These are phyloP conservation scores for Cyclospora cayetanensis DNA, from an alignment of 169 alveolate genomes.

Conservation along the genomic window DNA sequence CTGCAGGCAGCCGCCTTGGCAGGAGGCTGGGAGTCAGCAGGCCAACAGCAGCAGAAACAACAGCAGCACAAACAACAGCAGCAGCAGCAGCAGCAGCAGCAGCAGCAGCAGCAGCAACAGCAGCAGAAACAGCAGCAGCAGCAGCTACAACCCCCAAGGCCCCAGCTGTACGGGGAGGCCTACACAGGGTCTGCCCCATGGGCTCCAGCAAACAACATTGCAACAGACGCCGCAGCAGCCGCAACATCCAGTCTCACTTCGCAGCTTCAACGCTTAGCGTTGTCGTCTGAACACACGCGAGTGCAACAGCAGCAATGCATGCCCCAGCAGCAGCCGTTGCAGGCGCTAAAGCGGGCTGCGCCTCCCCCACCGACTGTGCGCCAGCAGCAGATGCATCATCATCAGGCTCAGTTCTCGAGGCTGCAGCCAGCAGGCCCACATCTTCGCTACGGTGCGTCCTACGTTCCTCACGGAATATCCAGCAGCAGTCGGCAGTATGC, in stretches of 20 bases:
- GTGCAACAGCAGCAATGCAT: constrained; percentile 14
- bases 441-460: no score
- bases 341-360: background rate
- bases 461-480: background rate
- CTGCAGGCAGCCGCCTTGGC: constrained; percentile 14
- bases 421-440: background rate
- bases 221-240: background rate
- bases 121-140: no score
- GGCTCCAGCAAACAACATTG: background rate
- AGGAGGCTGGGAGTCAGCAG: background rate
- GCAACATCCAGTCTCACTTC: background rate
- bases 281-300: background rate
- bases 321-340: background rate
- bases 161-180: background rate
- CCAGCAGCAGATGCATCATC: background rate
- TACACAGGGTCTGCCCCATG: background rate
- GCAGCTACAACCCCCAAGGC: background rate
- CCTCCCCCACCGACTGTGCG: background rate
- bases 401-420: background rate
- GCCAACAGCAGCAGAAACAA: constrained; percentile 10
- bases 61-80: constrained; percentile 1
- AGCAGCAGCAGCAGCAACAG: constrained; percentile 12
- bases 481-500: constrained; percentile 1
- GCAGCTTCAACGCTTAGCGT: background rate
- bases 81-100: constrained; percentile 1